Evolutionary conservation across 805 yeast species (phyloP).

Genomic region (Candida maltosa): DNA sequence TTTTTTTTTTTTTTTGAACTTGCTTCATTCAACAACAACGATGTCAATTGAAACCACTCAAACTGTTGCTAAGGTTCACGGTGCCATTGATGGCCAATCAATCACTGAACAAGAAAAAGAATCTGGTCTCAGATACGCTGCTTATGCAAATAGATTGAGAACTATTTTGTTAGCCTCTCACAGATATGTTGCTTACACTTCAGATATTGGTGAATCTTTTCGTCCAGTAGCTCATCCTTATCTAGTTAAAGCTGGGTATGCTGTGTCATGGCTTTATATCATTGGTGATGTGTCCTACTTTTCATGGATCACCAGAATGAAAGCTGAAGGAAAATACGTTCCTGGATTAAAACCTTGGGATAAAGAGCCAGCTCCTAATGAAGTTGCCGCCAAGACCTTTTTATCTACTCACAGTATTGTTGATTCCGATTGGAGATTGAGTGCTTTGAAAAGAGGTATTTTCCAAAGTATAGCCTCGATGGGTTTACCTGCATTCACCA

Average conservation of each 20-base stretch:
- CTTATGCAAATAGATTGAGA: conserved; percentile 72
- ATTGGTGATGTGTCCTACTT: conserved; percentile 73
- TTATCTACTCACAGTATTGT: conserved; percentile 21
- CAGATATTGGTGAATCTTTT: conserved; percentile 84
- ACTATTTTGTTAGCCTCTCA: conserved; percentile 72
- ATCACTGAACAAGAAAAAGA: conserved; percentile 12
- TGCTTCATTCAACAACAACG: neutral
- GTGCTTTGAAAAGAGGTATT: conserved; percentile 66
- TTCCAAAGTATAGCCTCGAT: conserved; percentile 81
- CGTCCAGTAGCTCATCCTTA: conserved; percentile 75
- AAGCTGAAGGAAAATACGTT: conserved; percentile 59
- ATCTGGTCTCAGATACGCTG: conserved; percentile 64
- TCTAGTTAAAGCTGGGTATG: conserved; percentile 65
- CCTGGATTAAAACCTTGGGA: conserved; percentile 72
- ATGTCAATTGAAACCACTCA: no score
- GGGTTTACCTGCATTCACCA: conserved; percentile 86
- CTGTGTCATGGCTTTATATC: conserved; percentile 71
- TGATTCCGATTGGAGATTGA: conserved; percentile 65
- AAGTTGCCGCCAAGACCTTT: conserved; percentile 34
- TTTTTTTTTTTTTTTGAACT: no score
- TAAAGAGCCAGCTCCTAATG: conserved; percentile 32
- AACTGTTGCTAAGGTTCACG: conserved; percentile 5
- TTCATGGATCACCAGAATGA: conserved; percentile 64
- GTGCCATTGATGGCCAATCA: conserved; percentile 12
- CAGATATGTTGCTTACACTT: conserved; percentile 81